Conservation (phyloP, 306 rosid species). For the Inga laurina region DNA sequence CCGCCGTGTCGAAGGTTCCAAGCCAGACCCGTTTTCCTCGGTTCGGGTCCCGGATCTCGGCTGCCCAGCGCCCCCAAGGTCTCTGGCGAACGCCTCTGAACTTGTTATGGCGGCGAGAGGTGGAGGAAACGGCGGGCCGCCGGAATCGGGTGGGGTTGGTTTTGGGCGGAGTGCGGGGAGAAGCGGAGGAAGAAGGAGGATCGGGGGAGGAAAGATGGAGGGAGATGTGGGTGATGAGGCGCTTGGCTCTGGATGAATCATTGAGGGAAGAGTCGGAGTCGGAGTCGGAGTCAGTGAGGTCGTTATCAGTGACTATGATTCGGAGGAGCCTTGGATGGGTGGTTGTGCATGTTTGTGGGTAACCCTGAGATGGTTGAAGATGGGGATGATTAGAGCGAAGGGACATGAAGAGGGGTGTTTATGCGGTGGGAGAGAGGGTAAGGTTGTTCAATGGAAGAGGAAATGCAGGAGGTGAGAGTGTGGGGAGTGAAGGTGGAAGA, state of each 20-base stretch:
- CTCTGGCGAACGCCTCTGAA: constrained; percentile 76
- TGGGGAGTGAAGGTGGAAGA: too few relatives aligned
- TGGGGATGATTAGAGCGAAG: neutral
- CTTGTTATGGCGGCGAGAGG: constrained; percentile 30
- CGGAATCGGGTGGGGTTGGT: constrained; percentile 25
- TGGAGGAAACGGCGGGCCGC: constrained; percentile 10
- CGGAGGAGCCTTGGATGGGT: constrained; percentile 47
- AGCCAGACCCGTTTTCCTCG: constrained; percentile 73
- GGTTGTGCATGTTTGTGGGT: constrained; percentile 29
- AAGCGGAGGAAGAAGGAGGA: neutral
- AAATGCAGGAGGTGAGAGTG: too few relatives aligned
- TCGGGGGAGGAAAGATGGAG: constrained; percentile 13
- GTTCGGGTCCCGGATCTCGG: constrained; percentile 82
- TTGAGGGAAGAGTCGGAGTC: constrained; percentile 29
- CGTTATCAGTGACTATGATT: constrained; percentile 72
- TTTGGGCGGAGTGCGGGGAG: neutral
- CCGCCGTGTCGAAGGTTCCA: constrained; percentile 82
- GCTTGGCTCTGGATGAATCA: constrained; percentile 25
- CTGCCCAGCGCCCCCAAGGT: constrained; percentile 93
- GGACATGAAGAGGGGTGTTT: neutral
- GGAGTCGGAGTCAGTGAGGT: constrained; percentile 81
- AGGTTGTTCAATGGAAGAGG: too few relatives aligned
- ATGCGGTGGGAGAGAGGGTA: too few relatives aligned
- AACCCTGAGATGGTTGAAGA: neutral
- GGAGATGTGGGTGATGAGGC: constrained; percentile 45